Evolutionary conservation across 202 grass and related monocot genomes (phyloP).

Genomic region (Schoenoplectus tabernaemontani): DNA sequence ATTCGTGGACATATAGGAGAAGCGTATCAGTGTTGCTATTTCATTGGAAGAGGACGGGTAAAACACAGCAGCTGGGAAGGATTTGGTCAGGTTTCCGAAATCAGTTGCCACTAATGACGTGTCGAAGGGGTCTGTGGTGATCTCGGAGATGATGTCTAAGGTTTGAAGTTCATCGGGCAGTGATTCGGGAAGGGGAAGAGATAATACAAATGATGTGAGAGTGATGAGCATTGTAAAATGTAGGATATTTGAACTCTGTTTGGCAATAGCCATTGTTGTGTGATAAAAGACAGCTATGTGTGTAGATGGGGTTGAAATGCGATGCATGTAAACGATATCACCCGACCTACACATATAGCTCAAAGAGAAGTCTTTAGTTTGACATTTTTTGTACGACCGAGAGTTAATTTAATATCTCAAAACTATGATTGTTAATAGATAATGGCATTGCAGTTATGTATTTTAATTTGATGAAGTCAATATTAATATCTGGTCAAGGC

Average conservation of each 20-base stretch:
- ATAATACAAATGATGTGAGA: neutral
- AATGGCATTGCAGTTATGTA: too few relatives aligned
- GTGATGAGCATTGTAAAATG: neutral
- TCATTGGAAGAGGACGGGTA: conserved; percentile 1
- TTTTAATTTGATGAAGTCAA: too few relatives aligned
- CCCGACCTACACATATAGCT: neutral
- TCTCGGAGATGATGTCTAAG: neutral
- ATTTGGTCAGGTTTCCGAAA: conserved; percentile 7
- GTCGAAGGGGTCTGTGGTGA: neutral
- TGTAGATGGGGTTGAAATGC: neutral
- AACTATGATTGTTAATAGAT: too few relatives aligned
- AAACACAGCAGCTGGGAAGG: conserved; percentile 14
- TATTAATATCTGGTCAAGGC: too few relatives aligned
- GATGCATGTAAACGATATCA: neutral
- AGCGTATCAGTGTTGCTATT: conserved; percentile 1
- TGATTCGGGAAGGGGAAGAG: neutral
- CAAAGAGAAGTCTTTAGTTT: neutral
- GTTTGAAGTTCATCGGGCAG: neutral
- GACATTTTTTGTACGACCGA: neutral
- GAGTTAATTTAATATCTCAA: too few relatives aligned
- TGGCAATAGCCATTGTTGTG: neutral
- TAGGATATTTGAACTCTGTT: neutral
- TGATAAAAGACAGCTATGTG: neutral
- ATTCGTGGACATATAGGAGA: neutral
- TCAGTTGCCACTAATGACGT: neutral